phyloP scores from a whole-genome alignment of 78 protist species.

The Salpingoeca rosetta region DNA sequence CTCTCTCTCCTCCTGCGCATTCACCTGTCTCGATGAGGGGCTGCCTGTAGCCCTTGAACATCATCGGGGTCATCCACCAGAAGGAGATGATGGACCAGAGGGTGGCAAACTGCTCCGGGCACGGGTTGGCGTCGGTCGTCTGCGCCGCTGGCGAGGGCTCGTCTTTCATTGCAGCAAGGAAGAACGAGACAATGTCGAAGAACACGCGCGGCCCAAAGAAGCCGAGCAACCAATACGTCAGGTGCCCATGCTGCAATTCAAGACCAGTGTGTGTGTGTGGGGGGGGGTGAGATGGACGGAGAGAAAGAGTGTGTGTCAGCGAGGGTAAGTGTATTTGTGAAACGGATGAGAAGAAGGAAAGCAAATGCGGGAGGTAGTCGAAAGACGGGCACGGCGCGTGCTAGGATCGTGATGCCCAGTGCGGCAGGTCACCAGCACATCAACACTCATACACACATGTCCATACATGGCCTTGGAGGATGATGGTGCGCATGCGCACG shows the following conservation, averaged over 20 bases:
- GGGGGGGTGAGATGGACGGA: no score
- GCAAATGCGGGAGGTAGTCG: background rate
- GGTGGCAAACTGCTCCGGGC: conserved; percentile 12
- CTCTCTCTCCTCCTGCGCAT: background rate
- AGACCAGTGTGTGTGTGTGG: no score
- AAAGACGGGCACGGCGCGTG: background rate
- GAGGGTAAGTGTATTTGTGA: no score
- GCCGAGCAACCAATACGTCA: background rate
- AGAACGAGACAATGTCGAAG: background rate
- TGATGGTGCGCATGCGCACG: background rate
- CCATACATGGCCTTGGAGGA: background rate
- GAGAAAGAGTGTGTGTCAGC: no score
- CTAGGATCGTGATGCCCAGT: background rate
- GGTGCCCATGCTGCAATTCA: background rate
- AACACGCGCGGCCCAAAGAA: background rate
- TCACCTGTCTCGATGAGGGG: conserved; percentile 7
- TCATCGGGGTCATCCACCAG: conserved; percentile 22
- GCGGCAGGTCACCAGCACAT: no score
- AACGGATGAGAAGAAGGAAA: no score
- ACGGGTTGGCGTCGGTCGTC: background rate
- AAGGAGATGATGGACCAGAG: conserved; percentile 6
- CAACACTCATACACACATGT: no score
- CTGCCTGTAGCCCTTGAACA: conserved; percentile 5
- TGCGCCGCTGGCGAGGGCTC: no score
- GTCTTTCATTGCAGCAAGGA: background rate